Percentiles rank a stretch among this genome's conserved stretches.
Conservation (phyloP, 345 rosid genomes). For the Murraya koenigii region DNA sequence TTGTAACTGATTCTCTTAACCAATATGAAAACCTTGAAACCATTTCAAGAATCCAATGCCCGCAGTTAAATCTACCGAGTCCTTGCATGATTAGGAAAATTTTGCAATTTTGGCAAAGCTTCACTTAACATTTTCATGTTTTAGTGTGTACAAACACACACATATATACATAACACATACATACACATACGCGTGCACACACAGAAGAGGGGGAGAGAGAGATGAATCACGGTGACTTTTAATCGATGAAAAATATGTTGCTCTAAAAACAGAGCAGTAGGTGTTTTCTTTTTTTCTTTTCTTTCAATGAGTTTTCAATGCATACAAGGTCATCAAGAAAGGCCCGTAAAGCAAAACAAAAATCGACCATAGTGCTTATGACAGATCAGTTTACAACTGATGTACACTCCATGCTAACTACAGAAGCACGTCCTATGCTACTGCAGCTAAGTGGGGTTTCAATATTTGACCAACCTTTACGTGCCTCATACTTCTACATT, state of each 20-base stretch:
- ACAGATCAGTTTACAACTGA: conserved; percentile 13
- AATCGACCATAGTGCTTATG: conserved; percentile 8
- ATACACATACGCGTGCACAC: background rate
- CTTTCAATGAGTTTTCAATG: background rate
- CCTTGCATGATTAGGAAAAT: background rate
- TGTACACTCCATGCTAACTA: conserved; percentile 3
- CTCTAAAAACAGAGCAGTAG: background rate
- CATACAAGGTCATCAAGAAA: conserved; percentile 5
- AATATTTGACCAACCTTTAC: conserved; percentile 24
- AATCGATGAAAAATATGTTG: background rate
- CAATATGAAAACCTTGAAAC: background rate
- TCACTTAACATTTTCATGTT: background rate
- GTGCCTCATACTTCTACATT: conserved; percentile 21
- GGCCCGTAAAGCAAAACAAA: conserved; percentile 10
- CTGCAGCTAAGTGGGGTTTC: conserved; percentile 5
- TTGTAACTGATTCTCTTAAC: background rate
- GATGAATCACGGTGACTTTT: background rate
- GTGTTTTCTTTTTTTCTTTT: background rate
- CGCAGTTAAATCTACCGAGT: background rate
- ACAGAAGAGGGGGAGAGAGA: background rate
- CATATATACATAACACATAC: too few relatives aligned
- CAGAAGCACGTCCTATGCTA: conserved; percentile 8
- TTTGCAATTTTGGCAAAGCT: background rate
- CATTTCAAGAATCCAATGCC: background rate
- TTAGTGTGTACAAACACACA: background rate